Base-by-base conservation (phyloP, 176 grass and related monocot genomes). In the Triticum urartu region DNA sequence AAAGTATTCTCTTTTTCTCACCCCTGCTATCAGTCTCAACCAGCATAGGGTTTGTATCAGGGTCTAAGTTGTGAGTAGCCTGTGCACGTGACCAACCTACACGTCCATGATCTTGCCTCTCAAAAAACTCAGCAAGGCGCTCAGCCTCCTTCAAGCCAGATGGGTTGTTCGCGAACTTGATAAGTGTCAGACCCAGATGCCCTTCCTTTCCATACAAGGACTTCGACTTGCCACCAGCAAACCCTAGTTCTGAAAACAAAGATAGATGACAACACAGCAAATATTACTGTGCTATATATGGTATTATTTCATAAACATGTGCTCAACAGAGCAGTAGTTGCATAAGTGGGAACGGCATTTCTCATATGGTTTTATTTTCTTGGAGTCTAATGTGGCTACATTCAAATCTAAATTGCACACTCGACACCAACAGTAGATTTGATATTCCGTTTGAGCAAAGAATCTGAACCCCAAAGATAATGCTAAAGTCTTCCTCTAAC, bases 181-280 rank as follows among this genome's bases (percentile, higher is more conserved):
- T 73, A 78, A 95, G 79, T 77, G 97, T 96, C 72, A 93, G 81
- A 77, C 94, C 94, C 85, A 87, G 68, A 68, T 99, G 97, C 24
- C 97, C 97, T 89, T 99, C 92, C 67, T 91, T 99, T 81, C 91
- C 90, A 90, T 99, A 94, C 13, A 99, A 89, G 67, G 97, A 94
- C 80, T 92, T 99, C 3, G 97, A 79, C 85, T 94, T 99, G 88
- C 94, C 94, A 71, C 90, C 92, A 75, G 79, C 76, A 91, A 94
- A 99, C 20, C 97, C 97, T 91, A 99, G 83, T 87, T 99, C 97
- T 99, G 94, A 35, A 93, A 89, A 84, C 79, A 87, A 89, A 84
- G 38, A 85, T 68, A 80, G 62, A 89, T 22, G 86, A 80, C 86
- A 47, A 77, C 43, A 62, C 74, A 86, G 80, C 75, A 86, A 86